phyloP scores from a whole-genome alignment of 2,329 filamentous ascomycete species.

The Penicillium sp. region DNA sequence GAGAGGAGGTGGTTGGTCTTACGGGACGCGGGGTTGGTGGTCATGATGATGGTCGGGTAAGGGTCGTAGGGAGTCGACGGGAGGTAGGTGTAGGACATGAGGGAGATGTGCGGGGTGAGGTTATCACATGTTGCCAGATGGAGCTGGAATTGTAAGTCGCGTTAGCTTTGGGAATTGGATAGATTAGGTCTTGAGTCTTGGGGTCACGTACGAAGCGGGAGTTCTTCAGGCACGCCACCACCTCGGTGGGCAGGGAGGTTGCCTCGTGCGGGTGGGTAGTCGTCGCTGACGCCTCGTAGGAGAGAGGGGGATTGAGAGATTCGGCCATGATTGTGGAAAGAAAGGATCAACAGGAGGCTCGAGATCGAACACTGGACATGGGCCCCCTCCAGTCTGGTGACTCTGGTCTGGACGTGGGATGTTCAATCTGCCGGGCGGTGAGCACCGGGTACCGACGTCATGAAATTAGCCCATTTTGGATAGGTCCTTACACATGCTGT shows the following conservation, averaged over 20 bases:
- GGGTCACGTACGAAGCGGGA: conserved; percentile 78
- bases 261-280: conserved; percentile 74
- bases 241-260: conserved; percentile 76
- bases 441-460: conserved; percentile 24
- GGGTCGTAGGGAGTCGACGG: conserved; percentile 73
- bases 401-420: conserved; percentile 23
- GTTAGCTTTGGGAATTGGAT: conserved; percentile 18
- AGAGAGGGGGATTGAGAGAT: conserved; percentile 69
- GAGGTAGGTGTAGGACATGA: conserved; percentile 99
- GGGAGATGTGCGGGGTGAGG: conserved; percentile 85
- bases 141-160: conserved; percentile 63
- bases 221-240: conserved; percentile 90
- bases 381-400: background rate
- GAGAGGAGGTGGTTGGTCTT: conserved; percentile 77
- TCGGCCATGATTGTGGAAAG: conserved; percentile 47
- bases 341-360: conserved; percentile 15
- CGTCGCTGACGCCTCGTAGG: conserved; percentile 76
- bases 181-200: background rate
- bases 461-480: conserved; percentile 11
- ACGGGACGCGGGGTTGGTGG: conserved; percentile 75
- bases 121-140: conserved; percentile 90
- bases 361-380: conserved; percentile 13
- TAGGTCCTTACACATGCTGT: too few relatives aligned
- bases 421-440: conserved; percentile 30
- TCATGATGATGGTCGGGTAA: conserved; percentile 92